Conservation (phyloP, 306 rosid species). For the Castanospermum australe region DNA sequence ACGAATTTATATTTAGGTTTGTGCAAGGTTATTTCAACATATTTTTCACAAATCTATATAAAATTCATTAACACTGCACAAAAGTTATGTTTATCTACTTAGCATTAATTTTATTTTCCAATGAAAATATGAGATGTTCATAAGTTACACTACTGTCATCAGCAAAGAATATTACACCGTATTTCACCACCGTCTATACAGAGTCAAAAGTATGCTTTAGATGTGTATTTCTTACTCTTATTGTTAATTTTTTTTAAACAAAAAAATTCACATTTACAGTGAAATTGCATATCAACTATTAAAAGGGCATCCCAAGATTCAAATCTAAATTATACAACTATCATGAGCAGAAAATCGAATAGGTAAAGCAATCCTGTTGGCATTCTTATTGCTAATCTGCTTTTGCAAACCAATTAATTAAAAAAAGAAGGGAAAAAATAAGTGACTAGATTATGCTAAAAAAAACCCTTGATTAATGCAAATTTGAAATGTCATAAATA, state of each 20-base stretch:
- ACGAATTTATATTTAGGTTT: background rate
- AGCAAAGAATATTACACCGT: background rate
- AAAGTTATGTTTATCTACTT: background rate
- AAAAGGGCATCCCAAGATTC: too few species aligned
- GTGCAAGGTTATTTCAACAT: background rate
- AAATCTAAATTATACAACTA: too few species aligned
- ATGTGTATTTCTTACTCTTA: background rate
- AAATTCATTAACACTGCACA: background rate
- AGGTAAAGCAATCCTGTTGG: too few species aligned
- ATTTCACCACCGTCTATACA: background rate
- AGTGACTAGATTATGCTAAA: background rate
- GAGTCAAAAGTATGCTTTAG: background rate
- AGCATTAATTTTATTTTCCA: background rate
- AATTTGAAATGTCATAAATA: slow-evolving; percentile 4
- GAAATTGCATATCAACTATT: too few species aligned
- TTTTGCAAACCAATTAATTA: background rate
- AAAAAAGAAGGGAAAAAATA: background rate
- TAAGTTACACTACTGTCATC: background rate
- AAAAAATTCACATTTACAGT: too few species aligned
- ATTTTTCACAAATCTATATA: background rate
- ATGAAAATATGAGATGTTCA: background rate
- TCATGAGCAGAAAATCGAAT: too few species aligned
- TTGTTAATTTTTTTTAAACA: too few species aligned
- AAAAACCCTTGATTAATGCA: background rate
- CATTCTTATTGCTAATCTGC: background rate